These are phyloP conservation scores for Candida anglica DNA, from an alignment of 805 yeast genomes.

Conservation along the genomic window DNA sequence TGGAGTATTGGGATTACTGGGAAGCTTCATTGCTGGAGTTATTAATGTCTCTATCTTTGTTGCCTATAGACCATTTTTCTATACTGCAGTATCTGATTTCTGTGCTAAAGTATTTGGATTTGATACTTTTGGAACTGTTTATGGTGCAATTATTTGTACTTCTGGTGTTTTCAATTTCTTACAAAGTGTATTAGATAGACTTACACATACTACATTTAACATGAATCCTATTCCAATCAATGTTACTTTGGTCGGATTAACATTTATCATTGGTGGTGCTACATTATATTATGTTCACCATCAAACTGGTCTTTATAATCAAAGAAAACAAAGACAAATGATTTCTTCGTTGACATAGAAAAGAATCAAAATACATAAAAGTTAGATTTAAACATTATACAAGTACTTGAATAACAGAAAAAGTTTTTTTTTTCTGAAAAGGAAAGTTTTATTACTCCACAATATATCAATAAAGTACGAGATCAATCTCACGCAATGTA, in stretches of 20 bases:
- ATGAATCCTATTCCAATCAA: slow-evolving; percentile 57
- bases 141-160: slow-evolving; percentile 52
- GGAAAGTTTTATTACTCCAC: too few species aligned
- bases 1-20: slow-evolving; percentile 47
- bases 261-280: slow-evolving; percentile 39
- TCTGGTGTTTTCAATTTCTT: slow-evolving; percentile 49
- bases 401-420: too few species aligned
- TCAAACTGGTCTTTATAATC: slow-evolving; percentile 12
- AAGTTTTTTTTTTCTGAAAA: too few species aligned
- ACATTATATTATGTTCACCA: slow-evolving; percentile 36
- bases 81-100: slow-evolving; percentile 53
- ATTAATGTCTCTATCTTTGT: slow-evolving; percentile 46
- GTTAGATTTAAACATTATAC: not conserved
- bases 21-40: slow-evolving; percentile 38
- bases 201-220: slow-evolving; percentile 47
- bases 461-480: too few species aligned
- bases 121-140: slow-evolving; percentile 57
- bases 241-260: slow-evolving; percentile 31
- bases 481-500: too few species aligned
- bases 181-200: slow-evolving; percentile 44
- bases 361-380: not conserved
- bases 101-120: slow-evolving; percentile 64
- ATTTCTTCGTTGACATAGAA: not conserved
- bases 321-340: slow-evolving; percentile 3
- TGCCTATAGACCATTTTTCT: slow-evolving; percentile 53